phyloP scores from a whole-genome alignment of 2,329 filamentous ascomycete species.

The Aspergillus hortae region DNA sequence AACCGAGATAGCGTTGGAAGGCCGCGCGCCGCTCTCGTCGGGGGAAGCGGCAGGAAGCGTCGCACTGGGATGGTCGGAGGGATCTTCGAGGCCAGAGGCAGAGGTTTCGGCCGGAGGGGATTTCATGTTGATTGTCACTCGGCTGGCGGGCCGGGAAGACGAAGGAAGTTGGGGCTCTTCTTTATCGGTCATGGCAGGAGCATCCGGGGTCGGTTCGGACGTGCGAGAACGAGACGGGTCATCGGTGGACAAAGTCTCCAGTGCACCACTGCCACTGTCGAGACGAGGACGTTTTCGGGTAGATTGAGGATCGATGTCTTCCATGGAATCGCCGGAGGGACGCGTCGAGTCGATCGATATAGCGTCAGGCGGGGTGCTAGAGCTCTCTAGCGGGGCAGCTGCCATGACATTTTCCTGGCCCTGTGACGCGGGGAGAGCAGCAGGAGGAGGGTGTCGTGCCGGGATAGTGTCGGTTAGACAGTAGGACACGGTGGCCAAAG shows the following conservation, averaged over 20 bases:
- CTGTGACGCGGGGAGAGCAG: background rate
- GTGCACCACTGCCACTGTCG: constrained; percentile 40
- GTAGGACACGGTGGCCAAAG: background rate
- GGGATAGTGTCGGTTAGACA: background rate
- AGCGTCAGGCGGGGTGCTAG: constrained; percentile 38
- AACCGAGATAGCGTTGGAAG: constrained; percentile 35
- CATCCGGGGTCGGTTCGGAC: constrained; percentile 21
- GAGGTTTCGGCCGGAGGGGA: constrained; percentile 24
- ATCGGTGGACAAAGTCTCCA: constrained; percentile 32
- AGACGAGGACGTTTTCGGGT: constrained; percentile 48
- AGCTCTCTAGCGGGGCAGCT: constrained; percentile 45
- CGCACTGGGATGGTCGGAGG: constrained; percentile 9
- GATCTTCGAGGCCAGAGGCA: constrained; percentile 6
- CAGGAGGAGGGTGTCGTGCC: background rate
- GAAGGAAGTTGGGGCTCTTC: constrained; percentile 24
- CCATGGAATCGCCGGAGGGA: constrained; percentile 35
- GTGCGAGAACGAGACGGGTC: constrained; percentile 16
- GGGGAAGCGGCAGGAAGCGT: constrained; percentile 13
- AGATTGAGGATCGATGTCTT: constrained; percentile 36
- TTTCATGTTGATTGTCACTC: constrained; percentile 48
- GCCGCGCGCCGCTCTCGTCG: constrained; percentile 18
- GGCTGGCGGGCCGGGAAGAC: constrained; percentile 37
- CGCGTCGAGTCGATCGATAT: constrained; percentile 27
- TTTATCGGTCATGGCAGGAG: constrained; percentile 25
- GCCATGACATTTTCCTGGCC: constrained; percentile 42